These are phyloP conservation scores for Logfia minima DNA, from an alignment of 129 eudicot genomes.

Conservation along the genomic window DNA sequence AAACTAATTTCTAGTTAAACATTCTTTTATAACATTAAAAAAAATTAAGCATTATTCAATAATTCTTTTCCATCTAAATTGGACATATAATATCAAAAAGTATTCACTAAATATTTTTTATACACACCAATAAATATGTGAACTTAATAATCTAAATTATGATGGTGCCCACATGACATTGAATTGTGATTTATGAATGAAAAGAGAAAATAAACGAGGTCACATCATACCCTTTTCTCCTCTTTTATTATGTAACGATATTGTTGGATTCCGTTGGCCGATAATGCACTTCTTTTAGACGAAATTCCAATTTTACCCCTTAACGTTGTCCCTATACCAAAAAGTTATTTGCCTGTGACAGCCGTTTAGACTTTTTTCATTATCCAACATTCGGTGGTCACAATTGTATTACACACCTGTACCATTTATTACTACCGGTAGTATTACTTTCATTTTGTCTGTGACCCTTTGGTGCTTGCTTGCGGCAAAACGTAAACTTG, in stretches of 20 bases:
- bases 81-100: no score
- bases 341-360: slow-evolving; percentile 34
- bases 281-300: slow-evolving; percentile 1
- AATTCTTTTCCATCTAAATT: no score
- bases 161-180: no score
- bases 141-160: no score
- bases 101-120: no score
- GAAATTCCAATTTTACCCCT: slow-evolving; percentile 29
- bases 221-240: slow-evolving; percentile 36
- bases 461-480: neutral
- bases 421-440: neutral
- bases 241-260: slow-evolving; percentile 19
- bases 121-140: no score
- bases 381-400: slow-evolving; percentile 30
- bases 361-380: slow-evolving; percentile 16
- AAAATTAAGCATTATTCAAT: no score
- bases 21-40: no score
- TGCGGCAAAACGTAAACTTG: neutral
- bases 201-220: slow-evolving; percentile 5
- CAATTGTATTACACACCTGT: slow-evolving; percentile 22
- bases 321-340: slow-evolving; percentile 1
- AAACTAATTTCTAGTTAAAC: no score
- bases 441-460: neutral
- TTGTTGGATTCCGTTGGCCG: slow-evolving; percentile 30
- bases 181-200: neutral